These are phyloP conservation scores for Candida tallmaniae DNA, from an alignment of 805 yeast species.

Conservation along the genomic window DNA sequence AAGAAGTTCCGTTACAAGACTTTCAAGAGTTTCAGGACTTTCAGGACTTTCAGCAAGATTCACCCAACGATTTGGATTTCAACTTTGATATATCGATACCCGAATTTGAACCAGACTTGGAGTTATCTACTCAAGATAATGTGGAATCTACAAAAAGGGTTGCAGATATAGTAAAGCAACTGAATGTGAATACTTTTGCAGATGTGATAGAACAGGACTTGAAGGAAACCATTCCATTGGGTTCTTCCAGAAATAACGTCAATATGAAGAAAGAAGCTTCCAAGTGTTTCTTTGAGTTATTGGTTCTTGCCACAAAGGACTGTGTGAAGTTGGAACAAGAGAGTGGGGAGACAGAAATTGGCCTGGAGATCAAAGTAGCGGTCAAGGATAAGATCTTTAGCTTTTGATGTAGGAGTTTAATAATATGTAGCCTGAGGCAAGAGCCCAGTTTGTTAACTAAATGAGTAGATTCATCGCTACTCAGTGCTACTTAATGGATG, in stretches of 20 bases:
- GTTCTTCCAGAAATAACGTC: slow-evolving; percentile 36
- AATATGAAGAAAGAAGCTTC: slow-evolving; percentile 57
- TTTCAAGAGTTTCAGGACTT: slow-evolving; percentile 17
- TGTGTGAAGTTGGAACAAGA: slow-evolving; percentile 62
- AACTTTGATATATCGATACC: slow-evolving; percentile 21
- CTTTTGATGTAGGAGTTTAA: slow-evolving; percentile 15
- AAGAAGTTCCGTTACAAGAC: slow-evolving; percentile 17
- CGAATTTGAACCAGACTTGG: slow-evolving; percentile 12
- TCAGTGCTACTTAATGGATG: no score
- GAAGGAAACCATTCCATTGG: slow-evolving; percentile 45
- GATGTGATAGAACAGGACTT: slow-evolving; percentile 10
- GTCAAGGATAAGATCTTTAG: slow-evolving; percentile 38
- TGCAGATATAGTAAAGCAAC: slow-evolving; percentile 41
- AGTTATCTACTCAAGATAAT: slow-evolving; percentile 5
- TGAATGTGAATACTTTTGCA: slow-evolving; percentile 15
- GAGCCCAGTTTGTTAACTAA: no score
- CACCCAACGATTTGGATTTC: no score
- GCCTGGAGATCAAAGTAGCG: slow-evolving; percentile 53
- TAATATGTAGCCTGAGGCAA: no score
- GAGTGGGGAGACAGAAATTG: slow-evolving; percentile 30
- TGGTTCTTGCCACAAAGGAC: slow-evolving; percentile 76
- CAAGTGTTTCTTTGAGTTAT: slow-evolving; percentile 72
- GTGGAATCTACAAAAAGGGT: slow-evolving; percentile 45
- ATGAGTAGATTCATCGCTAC: no score
- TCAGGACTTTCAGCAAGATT: slow-evolving; percentile 7